Evolutionary conservation across 23 red algal species (phyloP).

Genomic region (Gracilariopsis chorda): DNA sequence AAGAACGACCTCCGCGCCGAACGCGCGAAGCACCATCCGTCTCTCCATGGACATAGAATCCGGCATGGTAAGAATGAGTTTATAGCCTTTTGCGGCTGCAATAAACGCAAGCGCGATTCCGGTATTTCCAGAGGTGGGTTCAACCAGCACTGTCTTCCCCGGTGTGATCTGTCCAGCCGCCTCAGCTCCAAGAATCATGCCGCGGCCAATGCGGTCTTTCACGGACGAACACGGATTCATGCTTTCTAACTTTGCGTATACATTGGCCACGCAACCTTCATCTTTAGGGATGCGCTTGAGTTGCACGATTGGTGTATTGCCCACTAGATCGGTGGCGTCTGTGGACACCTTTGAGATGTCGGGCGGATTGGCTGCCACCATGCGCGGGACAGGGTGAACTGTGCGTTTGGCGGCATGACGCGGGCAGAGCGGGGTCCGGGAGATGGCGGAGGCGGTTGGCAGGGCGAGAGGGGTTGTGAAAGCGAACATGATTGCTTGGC

Average conservation of each 20-base stretch:
- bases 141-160: constrained; percentile 87
- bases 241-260: constrained; percentile 89
- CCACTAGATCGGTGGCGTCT: constrained; percentile 76
- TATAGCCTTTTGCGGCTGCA: constrained; percentile 86
- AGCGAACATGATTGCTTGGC: background rate
- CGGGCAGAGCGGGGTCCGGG: background rate
- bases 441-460: background rate
- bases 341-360: background rate
- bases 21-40: constrained; percentile 87
- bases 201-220: constrained; percentile 93
- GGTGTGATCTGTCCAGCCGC: constrained; percentile 70
- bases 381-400: background rate
- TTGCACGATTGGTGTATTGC: constrained; percentile 83
- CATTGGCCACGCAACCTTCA: constrained; percentile 72
- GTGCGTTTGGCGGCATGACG: background rate
- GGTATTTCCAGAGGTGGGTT: constrained; percentile 96
- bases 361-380: constrained; percentile 25
- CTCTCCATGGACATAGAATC: constrained; percentile 96
- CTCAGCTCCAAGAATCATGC: constrained; percentile 90
- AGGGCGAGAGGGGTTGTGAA: background rate
- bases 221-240: constrained; percentile 98
- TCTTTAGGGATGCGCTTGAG: constrained; percentile 76
- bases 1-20: constrained; percentile 88
- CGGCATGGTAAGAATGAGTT: constrained; percentile 94
- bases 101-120: constrained; percentile 95